These are phyloP conservation scores for Colletotrichum lindemuthianum DNA, from an alignment of 2,329 filamentous ascomycete genomes.

Conservation along the genomic window DNA sequence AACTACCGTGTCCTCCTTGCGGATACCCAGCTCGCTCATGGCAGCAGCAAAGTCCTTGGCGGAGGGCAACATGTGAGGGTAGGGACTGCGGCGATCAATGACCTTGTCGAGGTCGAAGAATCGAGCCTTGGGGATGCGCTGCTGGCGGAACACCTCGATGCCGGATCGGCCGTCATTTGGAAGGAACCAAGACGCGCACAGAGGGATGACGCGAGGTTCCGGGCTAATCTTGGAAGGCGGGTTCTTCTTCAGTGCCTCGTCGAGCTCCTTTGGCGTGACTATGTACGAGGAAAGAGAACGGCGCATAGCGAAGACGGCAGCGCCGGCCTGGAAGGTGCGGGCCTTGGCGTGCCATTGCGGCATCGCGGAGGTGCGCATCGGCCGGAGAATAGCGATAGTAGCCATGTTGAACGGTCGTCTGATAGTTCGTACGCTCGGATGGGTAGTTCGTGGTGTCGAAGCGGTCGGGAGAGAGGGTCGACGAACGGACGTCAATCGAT, in stretches of 20 bases:
- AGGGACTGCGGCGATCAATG: constrained; percentile 86
- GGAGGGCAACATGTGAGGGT: constrained; percentile 95
- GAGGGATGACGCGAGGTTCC: constrained; percentile 83
- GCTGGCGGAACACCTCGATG: constrained; percentile 80
- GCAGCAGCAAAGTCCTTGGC: constrained; percentile 83
- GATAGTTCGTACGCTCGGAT: neutral
- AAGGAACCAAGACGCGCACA: constrained; percentile 96
- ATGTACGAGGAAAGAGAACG: constrained; percentile 82
- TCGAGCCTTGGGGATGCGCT: constrained; percentile 86
- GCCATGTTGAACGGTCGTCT: constrained; percentile 50
- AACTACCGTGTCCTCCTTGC: constrained; percentile 87
- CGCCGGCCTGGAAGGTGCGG: constrained; percentile 45
- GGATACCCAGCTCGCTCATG: constrained; percentile 90
- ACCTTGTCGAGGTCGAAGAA: constrained; percentile 97
- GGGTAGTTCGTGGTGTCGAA: constrained; percentile 15
- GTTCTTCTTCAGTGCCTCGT: constrained; percentile 84
- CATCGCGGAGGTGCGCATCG: constrained; percentile 50
- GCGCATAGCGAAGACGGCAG: constrained; percentile 44
- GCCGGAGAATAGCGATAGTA: constrained; percentile 53
- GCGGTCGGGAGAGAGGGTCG: constrained; percentile 13
- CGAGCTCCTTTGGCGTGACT: constrained; percentile 84
- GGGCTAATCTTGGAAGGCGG: constrained; percentile 82
- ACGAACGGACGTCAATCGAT: constrained; percentile 10
- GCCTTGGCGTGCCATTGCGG: constrained; percentile 45
- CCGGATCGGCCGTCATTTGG: constrained; percentile 90